Base-by-base conservation (phyloP, 176 grass and related monocot species). In the Musa beccarii region DNA sequence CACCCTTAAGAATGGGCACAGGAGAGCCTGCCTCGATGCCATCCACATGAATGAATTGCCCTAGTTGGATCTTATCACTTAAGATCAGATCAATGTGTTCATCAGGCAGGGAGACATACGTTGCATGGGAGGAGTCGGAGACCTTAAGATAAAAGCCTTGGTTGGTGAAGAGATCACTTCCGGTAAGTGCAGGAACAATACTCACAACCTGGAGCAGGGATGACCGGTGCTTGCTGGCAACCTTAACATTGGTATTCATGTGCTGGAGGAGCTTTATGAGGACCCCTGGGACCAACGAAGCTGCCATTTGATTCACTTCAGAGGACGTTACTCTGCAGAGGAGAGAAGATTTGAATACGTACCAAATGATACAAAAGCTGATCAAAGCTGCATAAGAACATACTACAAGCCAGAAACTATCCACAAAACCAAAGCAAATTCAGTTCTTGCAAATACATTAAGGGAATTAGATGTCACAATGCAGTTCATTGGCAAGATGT, bases 111-210 rank as follows among this genome's bases (percentile, higher is more conserved):
- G 92, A 92, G 16, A 92, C 92, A 23, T 96, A 96, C 0, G 92
- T 92, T 20, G 89, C 89, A 21, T 96, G 92, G 69, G 92, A 92
- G 13, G 92, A 96, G 83, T 96, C 92, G 0, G 92, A 96, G 59
- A 96, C 84, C 83, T 92, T 96, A 63, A 96, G 87, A 83, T 92
- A 96, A 81, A 92, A 96, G 14, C 92, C 92, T 81, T 89, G 80
- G 79, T 89, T 96, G 76, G 87, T 86, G 83, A 92, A 96, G 0
- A 96, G 86, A 83, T 96, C 92, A 49, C 83, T 85, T 28, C 92
- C 92, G 0, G 92, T 81, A 15, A 96, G 89, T 0, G 92, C 92
- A 1, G 92, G 92, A 20, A 96, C 92, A 11, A 96, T 96, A 83
- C 89, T 89, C 81, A 96, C 83, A 11, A 96, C 87, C 81, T 96